Evolutionary conservation across 192 early-diverging fungal species (phyloP).

Genomic region (Cladochytrium replicatum): DNA sequence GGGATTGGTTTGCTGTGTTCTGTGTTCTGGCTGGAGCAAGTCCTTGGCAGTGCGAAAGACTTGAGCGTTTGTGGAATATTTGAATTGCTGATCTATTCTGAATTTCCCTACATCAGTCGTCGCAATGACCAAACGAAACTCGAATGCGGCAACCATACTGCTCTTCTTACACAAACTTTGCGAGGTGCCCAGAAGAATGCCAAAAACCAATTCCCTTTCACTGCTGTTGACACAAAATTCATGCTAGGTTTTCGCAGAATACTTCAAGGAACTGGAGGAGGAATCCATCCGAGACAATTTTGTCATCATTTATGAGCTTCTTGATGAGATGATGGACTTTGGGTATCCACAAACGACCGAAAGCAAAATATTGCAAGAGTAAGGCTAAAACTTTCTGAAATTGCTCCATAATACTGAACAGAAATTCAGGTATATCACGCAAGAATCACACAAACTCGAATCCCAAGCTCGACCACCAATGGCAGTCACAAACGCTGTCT

Average conservation of each 20-base stretch:
- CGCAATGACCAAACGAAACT: slow-evolving; percentile 93
- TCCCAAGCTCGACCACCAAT: slow-evolving; percentile 81
- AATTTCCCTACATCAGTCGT: slow-evolving; percentile 48
- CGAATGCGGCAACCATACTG: slow-evolving; percentile 91
- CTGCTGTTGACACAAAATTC: too few relatives aligned
- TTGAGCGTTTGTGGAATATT: too few relatives aligned
- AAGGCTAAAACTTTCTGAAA: too few relatives aligned
- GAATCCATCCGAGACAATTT: slow-evolving; percentile 41
- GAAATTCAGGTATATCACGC: slow-evolving; percentile 86
- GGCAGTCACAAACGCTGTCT: slow-evolving; percentile 75
- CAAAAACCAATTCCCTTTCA: too few relatives aligned
- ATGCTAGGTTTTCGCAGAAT: slow-evolving; percentile 89
- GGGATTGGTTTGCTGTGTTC: too few relatives aligned
- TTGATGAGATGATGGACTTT: slow-evolving; percentile 56
- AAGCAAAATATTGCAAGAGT: slow-evolving; percentile 49
- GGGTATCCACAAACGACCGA: slow-evolving; percentile 87
- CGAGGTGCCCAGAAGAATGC: slow-evolving; percentile 41
- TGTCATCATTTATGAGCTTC: too few relatives aligned
- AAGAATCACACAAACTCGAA: slow-evolving; percentile 92
- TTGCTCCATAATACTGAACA: too few relatives aligned
- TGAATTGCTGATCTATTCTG: too few relatives aligned
- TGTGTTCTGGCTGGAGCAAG: too few relatives aligned
- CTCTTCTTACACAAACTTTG: slow-evolving; percentile 90
- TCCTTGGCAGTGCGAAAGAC: too few relatives aligned
- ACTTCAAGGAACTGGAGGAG: slow-evolving; percentile 84